Evolutionary conservation across 2,329 filamentous ascomycete species (phyloP).

Genomic region (Leptographium radiaticola): DNA sequence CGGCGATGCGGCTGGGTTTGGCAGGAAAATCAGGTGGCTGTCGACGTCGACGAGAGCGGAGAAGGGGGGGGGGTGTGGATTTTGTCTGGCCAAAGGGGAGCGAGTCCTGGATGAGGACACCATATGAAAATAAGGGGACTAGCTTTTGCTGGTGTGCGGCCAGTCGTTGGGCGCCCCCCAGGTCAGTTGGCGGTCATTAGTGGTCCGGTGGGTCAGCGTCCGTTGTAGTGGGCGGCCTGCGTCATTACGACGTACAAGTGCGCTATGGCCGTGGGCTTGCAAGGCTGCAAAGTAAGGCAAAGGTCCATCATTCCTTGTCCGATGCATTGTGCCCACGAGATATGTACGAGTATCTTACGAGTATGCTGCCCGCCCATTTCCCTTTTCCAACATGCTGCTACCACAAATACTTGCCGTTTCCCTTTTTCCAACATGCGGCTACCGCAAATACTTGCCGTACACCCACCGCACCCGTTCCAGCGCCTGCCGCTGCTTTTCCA

Average conservation of each 20-base stretch:
- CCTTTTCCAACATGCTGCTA: background rate
- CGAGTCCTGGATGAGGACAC: background rate
- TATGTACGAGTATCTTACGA: too few relatives aligned
- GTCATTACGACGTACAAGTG: background rate
- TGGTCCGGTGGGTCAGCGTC: too few relatives aligned
- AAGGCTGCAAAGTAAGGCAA: too few relatives aligned
- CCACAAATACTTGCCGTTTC: background rate
- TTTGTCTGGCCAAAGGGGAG: background rate
- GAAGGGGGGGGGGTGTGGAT: background rate
- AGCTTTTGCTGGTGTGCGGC: too few relatives aligned
- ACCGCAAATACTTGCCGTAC: slow-evolving; percentile 61
- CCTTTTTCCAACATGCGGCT: background rate
- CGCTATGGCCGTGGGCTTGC: too few relatives aligned
- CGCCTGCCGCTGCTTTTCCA: slow-evolving; percentile 65
- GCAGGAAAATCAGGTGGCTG: background rate
- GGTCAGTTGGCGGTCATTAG: too few relatives aligned
- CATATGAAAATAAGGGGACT: too few relatives aligned
- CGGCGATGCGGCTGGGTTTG: background rate
- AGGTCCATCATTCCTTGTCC: too few relatives aligned
- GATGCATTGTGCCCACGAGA: too few relatives aligned
- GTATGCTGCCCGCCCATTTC: background rate
- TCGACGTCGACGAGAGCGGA: background rate
- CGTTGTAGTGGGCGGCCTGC: background rate
- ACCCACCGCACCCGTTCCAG: slow-evolving; percentile 81
- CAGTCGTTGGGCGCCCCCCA: background rate